Evolutionary conservation across 2,329 filamentous ascomycete genomes (phyloP).

Genomic region (Pseudogymnoascus sp.): DNA sequence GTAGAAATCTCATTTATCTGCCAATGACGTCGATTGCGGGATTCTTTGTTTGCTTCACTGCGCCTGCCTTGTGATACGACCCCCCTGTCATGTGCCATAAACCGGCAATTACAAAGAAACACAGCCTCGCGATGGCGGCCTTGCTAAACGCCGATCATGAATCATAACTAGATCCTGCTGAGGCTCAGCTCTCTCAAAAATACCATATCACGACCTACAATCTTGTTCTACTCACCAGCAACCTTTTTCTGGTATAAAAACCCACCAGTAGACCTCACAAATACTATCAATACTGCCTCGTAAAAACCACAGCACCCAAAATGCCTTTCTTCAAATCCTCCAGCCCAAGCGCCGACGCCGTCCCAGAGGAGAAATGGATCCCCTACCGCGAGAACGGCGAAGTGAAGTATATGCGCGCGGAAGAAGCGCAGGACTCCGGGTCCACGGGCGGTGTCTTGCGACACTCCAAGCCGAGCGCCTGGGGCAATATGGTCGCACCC

Average conservation of each 20-base stretch:
- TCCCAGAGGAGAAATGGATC: neutral
- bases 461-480: slow-evolving; percentile 11
- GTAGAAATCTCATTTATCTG: neutral
- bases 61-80: neutral
- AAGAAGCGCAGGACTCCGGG: slow-evolving; percentile 17
- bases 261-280: neutral
- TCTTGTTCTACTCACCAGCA: neutral
- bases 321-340: neutral
- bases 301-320: neutral
- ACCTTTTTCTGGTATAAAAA: neutral
- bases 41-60: neutral
- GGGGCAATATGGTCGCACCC: slow-evolving; percentile 13
- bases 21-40: neutral
- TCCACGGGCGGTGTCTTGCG: slow-evolving; percentile 20
- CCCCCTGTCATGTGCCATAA: neutral
- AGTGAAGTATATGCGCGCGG: slow-evolving; percentile 7
- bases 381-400: neutral
- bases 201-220: neutral
- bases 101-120: neutral
- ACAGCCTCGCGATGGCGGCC: neutral
- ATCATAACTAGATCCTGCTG: neutral
- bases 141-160: neutral
- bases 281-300: neutral
- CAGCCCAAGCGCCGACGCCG: neutral
- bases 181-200: neutral